These are phyloP conservation scores for Diplosphaera chodatii DNA, from an alignment of 139 green algal species.

Conservation along the genomic window DNA sequence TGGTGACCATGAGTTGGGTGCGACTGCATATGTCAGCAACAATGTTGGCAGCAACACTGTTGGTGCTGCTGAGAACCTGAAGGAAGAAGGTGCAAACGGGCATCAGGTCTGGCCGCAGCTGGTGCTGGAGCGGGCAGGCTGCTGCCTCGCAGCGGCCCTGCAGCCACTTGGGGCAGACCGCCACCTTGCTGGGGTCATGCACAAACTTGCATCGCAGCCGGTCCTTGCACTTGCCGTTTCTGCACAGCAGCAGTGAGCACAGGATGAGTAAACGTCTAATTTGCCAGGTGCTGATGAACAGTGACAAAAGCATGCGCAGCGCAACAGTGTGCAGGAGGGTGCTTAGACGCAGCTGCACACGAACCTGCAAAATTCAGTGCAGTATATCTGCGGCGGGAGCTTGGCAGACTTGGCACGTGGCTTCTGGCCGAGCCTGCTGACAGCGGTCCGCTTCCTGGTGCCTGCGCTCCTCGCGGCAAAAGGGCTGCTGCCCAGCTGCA, in stretches of 20 bases:
- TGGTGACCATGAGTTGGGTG: no score
- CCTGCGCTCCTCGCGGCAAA: no score
- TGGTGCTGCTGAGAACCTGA: conserved; percentile 22
- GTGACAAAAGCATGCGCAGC: no score
- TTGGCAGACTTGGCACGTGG: background rate
- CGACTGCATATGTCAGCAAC: no score
- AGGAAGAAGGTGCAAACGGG: conserved; percentile 64
- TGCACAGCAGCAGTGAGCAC: background rate
- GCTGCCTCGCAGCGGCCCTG: conserved; percentile 34
- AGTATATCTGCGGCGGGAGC: background rate
- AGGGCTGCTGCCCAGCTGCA: background rate
- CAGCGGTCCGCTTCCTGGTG: background rate
- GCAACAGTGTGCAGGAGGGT: no score
- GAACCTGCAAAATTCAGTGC: background rate
- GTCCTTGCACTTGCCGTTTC: conserved; percentile 15
- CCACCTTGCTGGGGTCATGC: conserved; percentile 52
- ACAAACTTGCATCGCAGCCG: conserved; percentile 16
- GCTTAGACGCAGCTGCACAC: background rate
- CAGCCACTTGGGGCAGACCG: conserved; percentile 61
- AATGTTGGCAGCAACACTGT: no score
- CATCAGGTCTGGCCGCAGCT: conserved; percentile 49
- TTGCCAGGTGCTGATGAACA: no score
- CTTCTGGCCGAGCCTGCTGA: background rate
- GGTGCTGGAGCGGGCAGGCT: conserved; percentile 47
- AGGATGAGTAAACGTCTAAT: no score